Evolutionary conservation across 2,329 filamentous ascomycete genomes (phyloP).

Genomic region (Capronia epimyces): DNA sequence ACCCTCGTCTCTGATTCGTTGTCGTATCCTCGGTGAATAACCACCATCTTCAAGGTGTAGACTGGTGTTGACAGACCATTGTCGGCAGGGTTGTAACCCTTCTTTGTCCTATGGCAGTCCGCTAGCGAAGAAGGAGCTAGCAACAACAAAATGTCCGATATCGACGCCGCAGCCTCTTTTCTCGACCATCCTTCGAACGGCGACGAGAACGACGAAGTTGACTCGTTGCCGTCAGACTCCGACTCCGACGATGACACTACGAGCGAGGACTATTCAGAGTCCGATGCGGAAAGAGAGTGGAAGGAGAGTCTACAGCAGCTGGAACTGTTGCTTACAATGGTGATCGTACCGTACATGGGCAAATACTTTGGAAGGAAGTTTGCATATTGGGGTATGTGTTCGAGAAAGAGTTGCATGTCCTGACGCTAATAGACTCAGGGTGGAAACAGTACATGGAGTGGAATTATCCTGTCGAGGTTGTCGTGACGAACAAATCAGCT

Average conservation of each 20-base stretch:
- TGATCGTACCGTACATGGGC: slow-evolving; percentile 84
- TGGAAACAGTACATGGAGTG: slow-evolving; percentile 94
- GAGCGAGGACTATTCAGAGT: slow-evolving; percentile 56
- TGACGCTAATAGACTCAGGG: slow-evolving; percentile 47
- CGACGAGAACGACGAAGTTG: slow-evolving; percentile 40
- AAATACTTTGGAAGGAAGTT: slow-evolving; percentile 94
- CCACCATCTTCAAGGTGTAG: background rate
- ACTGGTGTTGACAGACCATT: background rate
- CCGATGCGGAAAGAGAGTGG: slow-evolving; percentile 93
- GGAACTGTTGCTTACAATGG: slow-evolving; percentile 88
- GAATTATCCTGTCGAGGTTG: slow-evolving; percentile 77
- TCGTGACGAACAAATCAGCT: slow-evolving; percentile 53
- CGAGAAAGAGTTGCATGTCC: background rate
- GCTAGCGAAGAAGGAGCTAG: background rate
- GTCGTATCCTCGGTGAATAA: background rate
- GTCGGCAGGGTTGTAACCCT: background rate
- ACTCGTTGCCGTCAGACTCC: slow-evolving; percentile 42
- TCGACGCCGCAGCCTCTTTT: slow-evolving; percentile 32
- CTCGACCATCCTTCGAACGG: slow-evolving; percentile 22
- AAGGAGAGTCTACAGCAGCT: slow-evolving; percentile 88
- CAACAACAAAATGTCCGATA: slow-evolving; percentile 19
- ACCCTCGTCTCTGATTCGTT: background rate
- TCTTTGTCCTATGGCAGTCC: background rate
- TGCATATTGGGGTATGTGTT: slow-evolving; percentile 78
- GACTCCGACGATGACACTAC: slow-evolving; percentile 48